Conservation (phyloP, 352 stramenopile species). For the Phytophthora litchii region DNA sequence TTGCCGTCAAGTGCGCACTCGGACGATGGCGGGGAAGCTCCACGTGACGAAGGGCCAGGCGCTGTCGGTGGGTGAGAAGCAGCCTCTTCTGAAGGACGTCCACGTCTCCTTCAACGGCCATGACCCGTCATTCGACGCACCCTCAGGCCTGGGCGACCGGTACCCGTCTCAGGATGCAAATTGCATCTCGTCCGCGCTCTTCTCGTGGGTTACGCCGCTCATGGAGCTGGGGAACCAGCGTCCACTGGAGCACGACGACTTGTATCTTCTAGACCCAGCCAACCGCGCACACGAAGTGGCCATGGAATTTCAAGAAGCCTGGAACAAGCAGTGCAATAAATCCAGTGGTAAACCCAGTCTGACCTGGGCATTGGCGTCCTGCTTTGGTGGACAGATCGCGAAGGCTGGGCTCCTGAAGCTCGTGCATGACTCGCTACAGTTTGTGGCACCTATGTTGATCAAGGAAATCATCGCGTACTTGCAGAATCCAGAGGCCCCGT, state of each 20-base stretch:
- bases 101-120: conserved; percentile 29
- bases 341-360: conserved; percentile 43
- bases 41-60: conserved; percentile 27
- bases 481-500: conserved; percentile 46
- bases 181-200: conserved; percentile 61
- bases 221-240: conserved; percentile 76
- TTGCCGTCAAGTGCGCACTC: conserved; percentile 17
- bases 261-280: conserved; percentile 67
- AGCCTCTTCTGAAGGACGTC: conserved; percentile 31
- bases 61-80: conserved; percentile 26
- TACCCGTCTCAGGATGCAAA: conserved; percentile 64
- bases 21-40: conserved; percentile 30
- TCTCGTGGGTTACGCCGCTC: conserved; percentile 79
- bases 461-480: conserved; percentile 73
- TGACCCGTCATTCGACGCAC: neutral
- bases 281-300: conserved; percentile 53
- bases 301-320: conserved; percentile 48
- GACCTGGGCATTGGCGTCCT: conserved; percentile 42
- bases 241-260: conserved; percentile 67
- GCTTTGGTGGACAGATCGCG: conserved; percentile 56
- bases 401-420: conserved; percentile 61
- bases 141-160: conserved; percentile 46
- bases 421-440: conserved; percentile 62
- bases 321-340: conserved; percentile 38
- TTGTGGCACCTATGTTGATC: conserved; percentile 64